Evolutionary conservation across 2,329 filamentous ascomycete genomes (phyloP), one percentile per base, ranked within the genome.

Genomic region (Madurella mycetomatis): DNA sequence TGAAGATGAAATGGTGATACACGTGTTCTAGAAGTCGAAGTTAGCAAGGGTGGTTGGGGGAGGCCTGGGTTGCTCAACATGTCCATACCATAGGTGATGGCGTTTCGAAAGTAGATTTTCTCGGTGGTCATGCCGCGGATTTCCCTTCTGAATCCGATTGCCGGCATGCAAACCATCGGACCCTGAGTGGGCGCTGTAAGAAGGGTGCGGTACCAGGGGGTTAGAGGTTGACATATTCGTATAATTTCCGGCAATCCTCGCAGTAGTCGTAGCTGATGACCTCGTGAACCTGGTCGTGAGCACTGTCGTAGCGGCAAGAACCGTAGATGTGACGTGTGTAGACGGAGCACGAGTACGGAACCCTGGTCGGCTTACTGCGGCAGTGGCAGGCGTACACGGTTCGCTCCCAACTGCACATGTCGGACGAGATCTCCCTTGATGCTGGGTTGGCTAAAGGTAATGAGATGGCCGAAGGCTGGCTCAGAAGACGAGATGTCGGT

Each of bases 401-500:
- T 12, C 54, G 42, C 41, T 60, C 58, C 58, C 58, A 60, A 41
- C 41, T 60, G 48, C 58, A 60, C 58, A 60, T 60, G 13, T 19
- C n/a, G 18, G 25, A 42, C 17, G n/a, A n/a, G 13, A 15, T 19
- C 5, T 25, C 31, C 13, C 32, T 37, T 4, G 34, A 12, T 12
- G 34, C 2, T 15, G 34, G 13, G 9, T 5, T 37, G 34, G 13
- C 34, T 11, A 12, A 7, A 11, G 25, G 25, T 7, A 7, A 3
- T 25, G 7, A 25, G 25, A 25, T 3, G 25, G 25, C 25, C 4
- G 25, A 25, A 25, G 7, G 7, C 25, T 25, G 25, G 25, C 7
- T 25, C 25, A 25, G 25, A 25, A 7, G 25, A 25, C 25, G 3
- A 25, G 25, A 25, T 25, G 25, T 25, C 25, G 25, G 25, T 25